Evolutionary conservation across 2,329 filamentous ascomycete species (phyloP).

Genomic region (Fusarium bulbicola): DNA sequence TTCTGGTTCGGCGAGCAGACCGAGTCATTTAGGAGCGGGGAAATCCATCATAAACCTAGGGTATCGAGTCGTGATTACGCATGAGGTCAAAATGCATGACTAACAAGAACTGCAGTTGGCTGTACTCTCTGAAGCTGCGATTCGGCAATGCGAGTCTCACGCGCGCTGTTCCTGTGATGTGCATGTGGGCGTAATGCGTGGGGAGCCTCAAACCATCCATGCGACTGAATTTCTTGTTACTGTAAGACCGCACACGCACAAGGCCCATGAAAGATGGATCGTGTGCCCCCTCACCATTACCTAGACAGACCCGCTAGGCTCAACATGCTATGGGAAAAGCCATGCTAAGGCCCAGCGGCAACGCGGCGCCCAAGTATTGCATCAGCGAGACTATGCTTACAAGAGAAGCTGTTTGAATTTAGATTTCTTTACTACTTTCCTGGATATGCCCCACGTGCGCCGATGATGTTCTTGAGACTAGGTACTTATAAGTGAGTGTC

Average conservation of each 20-base stretch:
- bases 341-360: conserved; percentile 6
- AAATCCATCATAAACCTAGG: neutral
- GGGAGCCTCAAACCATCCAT: conserved; percentile 19
- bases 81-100: conserved; percentile 31
- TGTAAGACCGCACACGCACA: conserved; percentile 20
- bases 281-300: conserved; percentile 24
- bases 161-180: conserved; percentile 30
- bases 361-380: conserved; percentile 12
- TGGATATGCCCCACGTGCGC: conserved; percentile 16
- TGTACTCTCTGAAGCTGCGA: neutral
- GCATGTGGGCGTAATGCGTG: conserved; percentile 21
- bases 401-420: conserved; percentile 12
- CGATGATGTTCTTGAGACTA: conserved; percentile 13
- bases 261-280: conserved; percentile 17
- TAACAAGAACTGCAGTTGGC: conserved; percentile 23
- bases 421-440: conserved; percentile 1
- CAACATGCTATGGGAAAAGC: conserved; percentile 4
- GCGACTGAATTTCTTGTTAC: neutral
- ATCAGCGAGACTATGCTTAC: conserved; percentile 25
- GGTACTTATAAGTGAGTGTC: conserved; percentile 28
- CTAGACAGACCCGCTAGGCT: conserved; percentile 12
- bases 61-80: conserved; percentile 25
- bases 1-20: conserved; percentile 9
- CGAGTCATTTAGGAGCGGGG: conserved; percentile 6
- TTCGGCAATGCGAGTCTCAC: conserved; percentile 21